Evolutionary conservation across 441 rosid species (phyloP).

Genomic region (Pelargonium myrrhifolium): DNA sequence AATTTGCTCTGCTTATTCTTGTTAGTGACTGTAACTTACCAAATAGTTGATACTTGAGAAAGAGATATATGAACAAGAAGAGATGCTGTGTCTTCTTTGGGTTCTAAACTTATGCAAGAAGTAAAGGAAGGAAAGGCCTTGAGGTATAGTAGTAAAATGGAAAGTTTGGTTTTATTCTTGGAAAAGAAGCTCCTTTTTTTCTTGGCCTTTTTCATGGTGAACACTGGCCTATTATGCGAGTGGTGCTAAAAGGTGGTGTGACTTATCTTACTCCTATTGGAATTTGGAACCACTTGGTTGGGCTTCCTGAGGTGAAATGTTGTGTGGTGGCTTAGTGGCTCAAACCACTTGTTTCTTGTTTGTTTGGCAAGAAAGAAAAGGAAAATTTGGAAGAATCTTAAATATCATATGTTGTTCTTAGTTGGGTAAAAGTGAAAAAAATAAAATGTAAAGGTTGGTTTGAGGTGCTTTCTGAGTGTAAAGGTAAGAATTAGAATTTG

Average conservation of each 20-base stretch:
- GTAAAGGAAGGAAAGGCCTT: constrained; percentile 1
- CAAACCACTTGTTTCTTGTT: constrained; percentile 1
- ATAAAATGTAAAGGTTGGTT: no score
- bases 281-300: constrained; percentile 1
- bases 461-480: no score
- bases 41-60: not conserved
- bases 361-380: not conserved
- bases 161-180: constrained; percentile 3
- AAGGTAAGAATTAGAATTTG: no score
- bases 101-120: constrained; percentile 4
- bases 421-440: no score
- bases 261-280: not conserved
- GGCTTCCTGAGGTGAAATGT: not conserved
- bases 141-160: not conserved
- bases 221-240: not conserved
- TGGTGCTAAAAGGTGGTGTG: constrained; percentile 3
- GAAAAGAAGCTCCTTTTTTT: not conserved
- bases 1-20: no score
- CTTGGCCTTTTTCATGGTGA: not conserved
- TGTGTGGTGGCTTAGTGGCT: not conserved
- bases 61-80: not conserved
- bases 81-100: not conserved
- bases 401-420: not conserved
- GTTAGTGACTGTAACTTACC: not conserved
- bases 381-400: not conserved